phyloP scores from a whole-genome alignment of 192 early-diverging fungal genomes.

The Coemansia sp. region DNA sequence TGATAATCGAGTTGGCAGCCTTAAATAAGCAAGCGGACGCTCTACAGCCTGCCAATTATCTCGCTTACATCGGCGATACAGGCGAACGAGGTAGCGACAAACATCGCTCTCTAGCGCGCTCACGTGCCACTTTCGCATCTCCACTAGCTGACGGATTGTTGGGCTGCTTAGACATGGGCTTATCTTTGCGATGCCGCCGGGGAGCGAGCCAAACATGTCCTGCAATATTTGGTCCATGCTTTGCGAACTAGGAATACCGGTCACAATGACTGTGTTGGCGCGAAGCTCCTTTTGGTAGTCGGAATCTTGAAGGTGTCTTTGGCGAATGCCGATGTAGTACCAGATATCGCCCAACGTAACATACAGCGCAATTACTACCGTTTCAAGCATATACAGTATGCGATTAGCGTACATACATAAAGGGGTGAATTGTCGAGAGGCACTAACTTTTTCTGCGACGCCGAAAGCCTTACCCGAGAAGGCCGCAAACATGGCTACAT shows the following conservation, averaged over 20 bases:
- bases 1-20: background rate
- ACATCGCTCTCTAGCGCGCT: conserved; percentile 8
- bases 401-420: background rate
- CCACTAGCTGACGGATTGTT: background rate
- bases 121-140: background rate
- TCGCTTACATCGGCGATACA: background rate
- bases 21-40: background rate
- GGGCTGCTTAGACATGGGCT: background rate
- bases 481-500: conserved; percentile 3
- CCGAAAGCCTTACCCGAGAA: conserved; percentile 4
- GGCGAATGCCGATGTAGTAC: conserved; percentile 4
- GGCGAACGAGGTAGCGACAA: background rate
- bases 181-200: background rate
- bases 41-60: background rate
- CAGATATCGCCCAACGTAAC: background rate
- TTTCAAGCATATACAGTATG: too few species aligned
- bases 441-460: background rate
- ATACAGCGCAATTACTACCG: background rate
- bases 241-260: background rate
- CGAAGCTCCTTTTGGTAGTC: background rate
- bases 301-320: conserved; percentile 5
- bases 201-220: background rate
- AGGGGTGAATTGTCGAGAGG: too few species aligned
- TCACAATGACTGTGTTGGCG: conserved; percentile 14
- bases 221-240: background rate